Conservation (phyloP, 2,329 filamentous ascomycete species). For the Colletotrichum zoysiae region DNA sequence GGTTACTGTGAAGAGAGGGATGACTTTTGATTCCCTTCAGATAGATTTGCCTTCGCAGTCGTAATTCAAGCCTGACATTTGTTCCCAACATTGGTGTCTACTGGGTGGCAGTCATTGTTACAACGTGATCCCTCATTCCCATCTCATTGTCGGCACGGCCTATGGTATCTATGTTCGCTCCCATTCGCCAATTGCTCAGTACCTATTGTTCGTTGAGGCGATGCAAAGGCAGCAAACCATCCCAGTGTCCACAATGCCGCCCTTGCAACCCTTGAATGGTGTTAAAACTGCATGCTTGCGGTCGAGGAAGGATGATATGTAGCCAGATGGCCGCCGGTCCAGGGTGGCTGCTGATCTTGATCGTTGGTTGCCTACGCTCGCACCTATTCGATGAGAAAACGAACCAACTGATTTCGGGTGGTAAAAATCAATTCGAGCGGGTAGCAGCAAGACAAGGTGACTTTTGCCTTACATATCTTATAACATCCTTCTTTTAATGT, state of each 20-base stretch:
- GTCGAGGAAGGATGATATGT: not conserved
- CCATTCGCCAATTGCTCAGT: not conserved
- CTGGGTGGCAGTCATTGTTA: not conserved
- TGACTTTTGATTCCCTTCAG: constrained; percentile 49
- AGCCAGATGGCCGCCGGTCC: no score
- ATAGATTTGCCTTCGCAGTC: constrained; percentile 46
- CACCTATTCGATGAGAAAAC: not conserved
- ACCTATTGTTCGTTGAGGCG: not conserved
- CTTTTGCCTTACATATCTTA: not conserved
- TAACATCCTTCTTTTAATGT: not conserved
- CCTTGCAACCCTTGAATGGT: not conserved
- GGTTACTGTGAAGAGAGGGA: constrained; percentile 49
- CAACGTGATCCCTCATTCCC: not conserved
- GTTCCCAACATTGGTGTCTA: constrained; percentile 40
- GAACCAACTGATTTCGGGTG: not conserved
- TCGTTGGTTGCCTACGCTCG: not conserved
- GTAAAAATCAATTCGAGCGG: not conserved
- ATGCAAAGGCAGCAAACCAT: not conserved
- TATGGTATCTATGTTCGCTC: not conserved
- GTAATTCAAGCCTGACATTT: constrained; percentile 52
- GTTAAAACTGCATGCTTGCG: not conserved
- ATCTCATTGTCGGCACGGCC: not conserved
- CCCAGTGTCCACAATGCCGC: not conserved
- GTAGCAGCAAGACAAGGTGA: not conserved
- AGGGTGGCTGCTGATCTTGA: not conserved